Evolutionary conservation across 164 flowering plant genomes (phyloP), one percentile per base, ranked within the genome.

Genomic region (Liriodendron chinense): DNA sequence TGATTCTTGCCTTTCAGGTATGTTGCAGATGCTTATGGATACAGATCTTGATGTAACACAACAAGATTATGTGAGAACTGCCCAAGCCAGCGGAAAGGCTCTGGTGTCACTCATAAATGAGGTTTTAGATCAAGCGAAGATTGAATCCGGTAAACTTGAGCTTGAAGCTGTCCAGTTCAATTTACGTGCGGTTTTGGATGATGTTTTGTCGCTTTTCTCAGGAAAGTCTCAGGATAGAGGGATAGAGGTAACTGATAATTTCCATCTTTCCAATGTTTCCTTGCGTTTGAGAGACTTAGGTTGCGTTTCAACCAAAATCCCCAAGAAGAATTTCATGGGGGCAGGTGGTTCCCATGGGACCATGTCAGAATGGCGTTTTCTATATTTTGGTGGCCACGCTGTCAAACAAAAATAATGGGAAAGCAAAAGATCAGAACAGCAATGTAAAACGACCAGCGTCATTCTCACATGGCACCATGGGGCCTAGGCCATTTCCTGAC

Each of bases 111-210:
- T 96, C 47, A 91, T 94, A 80, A 96, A 96, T 81, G 94, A 86
- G 83, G 97, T 94, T 74, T 82, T 96, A 77, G 99, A 94, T 82
- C 99, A 91, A 80, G 99, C 99, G 66, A 92, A 91, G 83, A 94
- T 94, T 69, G 98, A 96, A 85, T 88, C 94, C 72, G 98, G 98
- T 57, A 96, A 91, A 78, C 93, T 96, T 74, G 99, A 94, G 88
- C 98, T 96, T 34, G 98, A 92, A 81, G 92, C 87, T 61, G 90
- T 94, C 28, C 79, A 72, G 57, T 96, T 96, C 83, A 87, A 94
- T 82, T 80, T 89, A 68, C 85, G 96, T n/a, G 89, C 86, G n/a
- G 83, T 89, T 76, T 73, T 96, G 75, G 99, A 94, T 82, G 94
- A 96, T 79, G 93, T 96, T n/a, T 77, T 92, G 72, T 90, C 97